These are phyloP conservation scores for Ogataea siamensis DNA, from an alignment of 805 yeast species.

Conservation along the genomic window DNA sequence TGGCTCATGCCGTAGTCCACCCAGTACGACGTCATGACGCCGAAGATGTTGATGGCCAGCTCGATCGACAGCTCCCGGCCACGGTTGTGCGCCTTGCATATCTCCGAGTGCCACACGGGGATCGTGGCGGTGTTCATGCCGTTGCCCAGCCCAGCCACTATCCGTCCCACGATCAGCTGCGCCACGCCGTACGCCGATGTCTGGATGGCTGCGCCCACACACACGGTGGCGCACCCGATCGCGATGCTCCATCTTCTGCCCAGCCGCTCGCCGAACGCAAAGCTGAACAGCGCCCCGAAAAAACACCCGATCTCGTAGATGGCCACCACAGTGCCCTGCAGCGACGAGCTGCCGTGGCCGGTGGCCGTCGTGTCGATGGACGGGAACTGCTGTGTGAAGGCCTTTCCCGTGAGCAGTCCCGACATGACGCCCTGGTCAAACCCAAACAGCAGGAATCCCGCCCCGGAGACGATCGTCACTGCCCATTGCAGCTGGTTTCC, in stretches of 20 bases:
- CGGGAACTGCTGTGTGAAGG: constrained; percentile 62
- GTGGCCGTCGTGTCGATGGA: constrained; percentile 21
- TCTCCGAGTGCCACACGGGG: constrained; percentile 73
- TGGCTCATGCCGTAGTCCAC: constrained; percentile 60
- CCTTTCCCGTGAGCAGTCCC: constrained; percentile 49
- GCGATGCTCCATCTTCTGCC: constrained; percentile 61
- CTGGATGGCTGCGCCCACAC: constrained; percentile 59
- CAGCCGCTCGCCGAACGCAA: constrained; percentile 44
- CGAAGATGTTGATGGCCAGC: constrained; percentile 66
- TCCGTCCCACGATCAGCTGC: constrained; percentile 58
- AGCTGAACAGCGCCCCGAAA: constrained; percentile 42
- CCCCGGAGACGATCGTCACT: constrained; percentile 44
- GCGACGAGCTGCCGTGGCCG: constrained; percentile 20
- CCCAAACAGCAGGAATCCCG: constrained; percentile 47
- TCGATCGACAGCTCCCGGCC: constrained; percentile 62
- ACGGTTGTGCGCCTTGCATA: constrained; percentile 62
- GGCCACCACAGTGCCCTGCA: constrained; percentile 49
- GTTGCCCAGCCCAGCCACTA: constrained; percentile 65
- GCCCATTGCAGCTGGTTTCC: constrained; percentile 20
- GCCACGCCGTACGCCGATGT: constrained; percentile 44
- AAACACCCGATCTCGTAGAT: constrained; percentile 49
- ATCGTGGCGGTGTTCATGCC: constrained; percentile 70
- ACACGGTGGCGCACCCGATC: constrained; percentile 54
- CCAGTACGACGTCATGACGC: constrained; percentile 61
- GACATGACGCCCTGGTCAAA: constrained; percentile 76